Conservation (phyloP, 768 basidiomycete genomes). For the Tulasnella sp. region DNA sequence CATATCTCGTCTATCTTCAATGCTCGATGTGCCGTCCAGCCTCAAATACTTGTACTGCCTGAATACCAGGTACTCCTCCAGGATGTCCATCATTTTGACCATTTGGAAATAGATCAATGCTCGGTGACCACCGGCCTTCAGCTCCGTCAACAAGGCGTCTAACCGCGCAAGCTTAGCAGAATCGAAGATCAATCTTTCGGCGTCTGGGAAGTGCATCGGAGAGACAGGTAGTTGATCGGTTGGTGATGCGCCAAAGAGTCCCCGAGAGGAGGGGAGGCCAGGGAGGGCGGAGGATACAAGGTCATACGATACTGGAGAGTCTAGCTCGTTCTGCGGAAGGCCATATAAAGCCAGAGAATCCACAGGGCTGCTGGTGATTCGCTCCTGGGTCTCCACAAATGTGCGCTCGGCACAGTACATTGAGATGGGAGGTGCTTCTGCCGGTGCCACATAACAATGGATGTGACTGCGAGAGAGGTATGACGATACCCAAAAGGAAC, state of each 20-base stretch:
- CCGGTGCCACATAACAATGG: constrained; percentile 79
- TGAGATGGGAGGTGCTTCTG: constrained; percentile 71
- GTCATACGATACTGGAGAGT: constrained; percentile 43
- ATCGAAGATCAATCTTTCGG: constrained; percentile 89
- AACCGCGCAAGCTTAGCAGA: constrained; percentile 91
- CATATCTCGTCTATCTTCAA: constrained; percentile 97
- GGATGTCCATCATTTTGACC: constrained; percentile 99
- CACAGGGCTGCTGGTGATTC: constrained; percentile 50
- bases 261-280: constrained; percentile 45
- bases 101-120: constrained; percentile 98
- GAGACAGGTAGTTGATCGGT: constrained; percentile 66
- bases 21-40: constrained; percentile 85
- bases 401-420: constrained; percentile 64
- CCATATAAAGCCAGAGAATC: constrained; percentile 77
- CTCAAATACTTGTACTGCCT: constrained; percentile 92
- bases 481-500: constrained; percentile 55
- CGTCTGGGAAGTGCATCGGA: constrained; percentile 86
- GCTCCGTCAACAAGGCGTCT: constrained; percentile 78
- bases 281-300: constrained; percentile 44
- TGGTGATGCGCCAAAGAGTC: constrained; percentile 59
- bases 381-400: constrained; percentile 61
- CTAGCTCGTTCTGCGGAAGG: constrained; percentile 52
- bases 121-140: constrained; percentile 87
- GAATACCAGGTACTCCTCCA: constrained; percentile 97
- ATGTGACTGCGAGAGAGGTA: constrained; percentile 70